Evolutionary conservation across 192 early-diverging fungal species (phyloP).

Genomic region (Kickxella alabastrina): DNA sequence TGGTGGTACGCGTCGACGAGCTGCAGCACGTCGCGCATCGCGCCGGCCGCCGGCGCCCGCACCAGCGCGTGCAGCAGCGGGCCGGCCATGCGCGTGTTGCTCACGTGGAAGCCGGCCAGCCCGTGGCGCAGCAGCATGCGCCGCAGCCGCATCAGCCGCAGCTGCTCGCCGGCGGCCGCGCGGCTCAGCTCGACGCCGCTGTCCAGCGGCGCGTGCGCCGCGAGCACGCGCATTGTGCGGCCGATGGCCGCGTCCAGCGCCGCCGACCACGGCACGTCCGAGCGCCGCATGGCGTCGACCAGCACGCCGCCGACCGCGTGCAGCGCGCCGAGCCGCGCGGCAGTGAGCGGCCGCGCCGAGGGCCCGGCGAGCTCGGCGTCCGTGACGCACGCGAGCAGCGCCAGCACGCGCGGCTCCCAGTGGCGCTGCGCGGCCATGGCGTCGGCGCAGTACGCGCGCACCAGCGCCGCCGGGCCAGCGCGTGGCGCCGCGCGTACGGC

Average conservation of each 20-base stretch:
- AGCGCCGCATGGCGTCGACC: conserved; percentile 63
- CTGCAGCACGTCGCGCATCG: conserved; percentile 58
- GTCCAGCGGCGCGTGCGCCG: conserved; percentile 8
- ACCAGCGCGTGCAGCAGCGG: conserved; percentile 56
- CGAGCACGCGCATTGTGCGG: conserved; percentile 4
- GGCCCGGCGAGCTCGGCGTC: background rate
- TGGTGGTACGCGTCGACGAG: conserved; percentile 61
- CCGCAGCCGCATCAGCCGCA: conserved; percentile 61
- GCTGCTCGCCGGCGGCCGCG: conserved; percentile 56
- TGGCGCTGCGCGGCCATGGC: conserved; percentile 50
- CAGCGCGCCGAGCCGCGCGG: conserved; percentile 9
- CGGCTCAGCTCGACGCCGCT: conserved; percentile 15
- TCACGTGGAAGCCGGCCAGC: conserved; percentile 55
- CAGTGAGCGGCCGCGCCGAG: conserved; percentile 14
- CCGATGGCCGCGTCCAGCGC: conserved; percentile 49
- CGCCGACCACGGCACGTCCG: conserved; percentile 61
- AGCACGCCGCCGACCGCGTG: conserved; percentile 34
- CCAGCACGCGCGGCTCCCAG: conserved; percentile 62
- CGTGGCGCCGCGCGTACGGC: conserved; percentile 55
- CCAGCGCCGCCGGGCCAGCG: conserved; percentile 52
- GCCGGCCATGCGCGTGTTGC: conserved; percentile 54
- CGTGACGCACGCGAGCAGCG: conserved; percentile 44
- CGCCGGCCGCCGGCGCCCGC: conserved; percentile 30
- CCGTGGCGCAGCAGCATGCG: conserved; percentile 60
- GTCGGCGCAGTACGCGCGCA: conserved; percentile 57